Percentiles rank a stretch among this genome's conserved stretches.
These are phyloP conservation scores for Gloeostereum incarnatum DNA, from an alignment of 768 basidiomycete genomes.

Conservation along the genomic window DNA sequence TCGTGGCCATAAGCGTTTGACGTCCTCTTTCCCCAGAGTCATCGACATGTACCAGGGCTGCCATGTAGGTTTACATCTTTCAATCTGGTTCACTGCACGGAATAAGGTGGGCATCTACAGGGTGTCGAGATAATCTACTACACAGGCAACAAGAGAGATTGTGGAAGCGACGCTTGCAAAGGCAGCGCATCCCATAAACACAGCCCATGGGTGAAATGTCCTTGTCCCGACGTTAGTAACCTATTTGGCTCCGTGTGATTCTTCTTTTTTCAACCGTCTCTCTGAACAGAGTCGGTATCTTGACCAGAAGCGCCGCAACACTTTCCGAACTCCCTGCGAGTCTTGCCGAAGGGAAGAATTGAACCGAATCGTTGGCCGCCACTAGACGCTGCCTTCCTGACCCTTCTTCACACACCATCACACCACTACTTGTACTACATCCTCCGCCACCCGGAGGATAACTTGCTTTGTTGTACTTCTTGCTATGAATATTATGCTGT, in stretches of 20 bases:
- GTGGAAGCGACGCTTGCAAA: slow-evolving; percentile 37
- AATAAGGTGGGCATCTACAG: too few relatives aligned
- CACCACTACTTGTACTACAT: too few relatives aligned
- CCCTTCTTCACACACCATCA: slow-evolving; percentile 4
- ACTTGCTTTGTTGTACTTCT: too few relatives aligned
- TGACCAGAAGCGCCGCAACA: slow-evolving; percentile 46
- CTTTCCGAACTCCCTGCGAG: slow-evolving; percentile 61
- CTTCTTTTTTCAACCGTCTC: slow-evolving; percentile 3
- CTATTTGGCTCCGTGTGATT: background rate
- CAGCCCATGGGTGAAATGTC: slow-evolving; percentile 46
- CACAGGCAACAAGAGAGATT: slow-evolving; percentile 51
- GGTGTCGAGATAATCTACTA: slow-evolving; percentile 59
- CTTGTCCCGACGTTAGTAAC: slow-evolving; percentile 34
- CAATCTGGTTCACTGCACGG: too few relatives aligned
- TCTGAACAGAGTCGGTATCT: slow-evolving; percentile 28
- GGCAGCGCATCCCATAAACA: slow-evolving; percentile 53
- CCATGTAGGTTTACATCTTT: too few relatives aligned
- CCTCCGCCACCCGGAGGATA: too few relatives aligned
- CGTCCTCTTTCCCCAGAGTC: too few relatives aligned
- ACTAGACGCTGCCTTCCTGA: slow-evolving; percentile 11
- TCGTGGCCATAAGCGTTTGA: too few relatives aligned
- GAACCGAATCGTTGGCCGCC: slow-evolving; percentile 17
- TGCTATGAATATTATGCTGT: too few relatives aligned
- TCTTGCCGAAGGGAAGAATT: slow-evolving; percentile 32
- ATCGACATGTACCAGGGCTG: too few relatives aligned